phyloP scores from a whole-genome alignment of 2,329 filamentous ascomycete genomes.

The Aspergillus ochraceus region DNA sequence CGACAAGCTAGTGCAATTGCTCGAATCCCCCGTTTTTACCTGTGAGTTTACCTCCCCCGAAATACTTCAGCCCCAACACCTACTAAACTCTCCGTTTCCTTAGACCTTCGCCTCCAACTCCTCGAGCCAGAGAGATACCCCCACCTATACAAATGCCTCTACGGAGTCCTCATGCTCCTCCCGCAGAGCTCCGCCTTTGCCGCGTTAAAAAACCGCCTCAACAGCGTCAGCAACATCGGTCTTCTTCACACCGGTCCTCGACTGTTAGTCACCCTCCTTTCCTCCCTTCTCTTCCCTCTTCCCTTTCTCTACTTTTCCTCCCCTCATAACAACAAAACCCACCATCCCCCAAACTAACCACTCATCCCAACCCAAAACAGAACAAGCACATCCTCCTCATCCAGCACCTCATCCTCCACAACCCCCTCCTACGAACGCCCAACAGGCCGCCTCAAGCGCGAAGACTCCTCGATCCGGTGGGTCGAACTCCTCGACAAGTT shows the following conservation, averaged over 20 bases:
- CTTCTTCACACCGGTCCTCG: conserved; percentile 82
- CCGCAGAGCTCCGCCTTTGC: conserved; percentile 97
- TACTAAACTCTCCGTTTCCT: conserved; percentile 5
- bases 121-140: conserved; percentile 94
- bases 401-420: conserved; percentile 12
- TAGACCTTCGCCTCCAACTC: conserved; percentile 89
- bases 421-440: conserved; percentile 65
- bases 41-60: conserved; percentile 58
- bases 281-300: too few species aligned
- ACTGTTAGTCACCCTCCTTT: conserved; percentile 62
- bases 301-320: too few species aligned
- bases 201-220: conserved; percentile 91
- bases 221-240: conserved; percentile 95
- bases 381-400: conserved; percentile 1
- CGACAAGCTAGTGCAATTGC: conserved; percentile 93
- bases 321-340: conserved; percentile 15
- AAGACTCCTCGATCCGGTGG: conserved; percentile 87
- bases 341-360: conserved; percentile 10
- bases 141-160: conserved; percentile 95
- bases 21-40: conserved; percentile 97
- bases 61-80: background rate
- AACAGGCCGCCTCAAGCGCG: conserved; percentile 68
- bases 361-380: conserved; percentile 9
- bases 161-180: conserved; percentile 95
- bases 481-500: conserved; percentile 93